These are phyloP conservation scores for Nothophoma quercina DNA, from an alignment of 2,329 filamentous ascomycete genomes.

Conservation along the genomic window DNA sequence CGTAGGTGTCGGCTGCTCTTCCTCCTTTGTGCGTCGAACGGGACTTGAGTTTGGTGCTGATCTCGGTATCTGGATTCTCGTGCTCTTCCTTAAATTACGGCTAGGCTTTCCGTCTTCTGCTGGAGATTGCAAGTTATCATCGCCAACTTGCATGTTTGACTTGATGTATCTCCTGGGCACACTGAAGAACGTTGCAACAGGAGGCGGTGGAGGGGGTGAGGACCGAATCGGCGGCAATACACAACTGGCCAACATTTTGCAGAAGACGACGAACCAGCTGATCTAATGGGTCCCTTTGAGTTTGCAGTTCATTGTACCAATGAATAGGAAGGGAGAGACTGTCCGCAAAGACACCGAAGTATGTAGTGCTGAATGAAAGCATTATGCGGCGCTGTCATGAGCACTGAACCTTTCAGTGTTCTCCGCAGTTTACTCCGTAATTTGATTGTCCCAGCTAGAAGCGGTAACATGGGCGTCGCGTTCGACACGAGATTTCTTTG, in stretches of 20 bases:
- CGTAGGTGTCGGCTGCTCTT: conserved; percentile 26
- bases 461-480: conserved; percentile 33
- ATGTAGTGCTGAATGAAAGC: conserved; percentile 31
- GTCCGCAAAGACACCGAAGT: conserved; percentile 15
- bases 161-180: conserved; percentile 46
- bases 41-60: conserved; percentile 23
- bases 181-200: conserved; percentile 45
- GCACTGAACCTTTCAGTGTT: conserved; percentile 11
- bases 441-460: conserved; percentile 47
- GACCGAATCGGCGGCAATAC: conserved; percentile 42
- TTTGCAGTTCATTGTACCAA: conserved; percentile 44
- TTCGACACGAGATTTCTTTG: conserved; percentile 47
- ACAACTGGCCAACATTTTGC: conserved; percentile 47
- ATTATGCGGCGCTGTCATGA: conserved; percentile 36
- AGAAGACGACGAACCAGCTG: conserved; percentile 31
- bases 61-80: conserved; percentile 36
- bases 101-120: conserved; percentile 34
- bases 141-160: conserved; percentile 41
- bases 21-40: conserved; percentile 25
- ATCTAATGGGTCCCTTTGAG: conserved; percentile 42
- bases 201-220: conserved; percentile 26
- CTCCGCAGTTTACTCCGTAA: conserved; percentile 37
- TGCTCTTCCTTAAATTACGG: conserved; percentile 39
- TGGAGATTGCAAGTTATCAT: conserved; percentile 21
- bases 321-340: conserved; percentile 36